Base-by-base conservation (phyloP, 495 filamentous ascomycete genomes). In the Daldinia concentrica region DNA sequence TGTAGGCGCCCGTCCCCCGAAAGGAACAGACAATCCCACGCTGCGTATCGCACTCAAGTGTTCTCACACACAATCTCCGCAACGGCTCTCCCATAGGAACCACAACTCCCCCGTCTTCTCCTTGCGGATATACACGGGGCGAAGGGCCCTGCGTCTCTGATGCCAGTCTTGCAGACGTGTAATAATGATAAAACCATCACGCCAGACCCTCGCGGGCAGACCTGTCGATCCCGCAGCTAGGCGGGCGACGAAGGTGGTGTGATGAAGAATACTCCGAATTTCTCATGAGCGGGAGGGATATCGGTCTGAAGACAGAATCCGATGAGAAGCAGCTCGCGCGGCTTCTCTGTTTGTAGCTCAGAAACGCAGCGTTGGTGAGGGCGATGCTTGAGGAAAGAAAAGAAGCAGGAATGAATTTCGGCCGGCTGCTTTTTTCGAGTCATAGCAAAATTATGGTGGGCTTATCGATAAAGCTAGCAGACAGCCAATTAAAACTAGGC, bases 1-100 rank as follows among this genome's bases (percentile, higher is more conserved):
- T 91, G 89, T 93, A 90, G 64, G 50, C 26, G 60, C 29, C 45
- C 45, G 34, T 89, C 86, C 79, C 77, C 76, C 80, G 63, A 78
- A 74, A 80, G 76, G 79, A 80, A 76, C 72, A 85, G 86, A 29
- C 54, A 39, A 43, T 22, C 59, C 64, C 86, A 97, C 90, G 93
- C 95, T 88, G 93, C 94, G 92, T 93, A 98, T 98, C 95, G 94
- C 91, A 97, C 94, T 98, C 86, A 95, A 95, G 93, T 97, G 92
- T 78, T 77, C 83, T 86, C 82, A 89, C 91, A 88, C 91, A 95
- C 92, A 89, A 93, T 93, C 92, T 94, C 90, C 91, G 92, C 92
- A 93, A 91, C 86, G 90, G 88, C 92, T 88, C 89, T 93, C 91
- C 91, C 91, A 92, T 86, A 91, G 90, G 88, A 86, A 84, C 74